Evolutionary conservation across 176 grass and related monocot genomes (phyloP).

Genomic region (Miscanthus lutarioriparius): DNA sequence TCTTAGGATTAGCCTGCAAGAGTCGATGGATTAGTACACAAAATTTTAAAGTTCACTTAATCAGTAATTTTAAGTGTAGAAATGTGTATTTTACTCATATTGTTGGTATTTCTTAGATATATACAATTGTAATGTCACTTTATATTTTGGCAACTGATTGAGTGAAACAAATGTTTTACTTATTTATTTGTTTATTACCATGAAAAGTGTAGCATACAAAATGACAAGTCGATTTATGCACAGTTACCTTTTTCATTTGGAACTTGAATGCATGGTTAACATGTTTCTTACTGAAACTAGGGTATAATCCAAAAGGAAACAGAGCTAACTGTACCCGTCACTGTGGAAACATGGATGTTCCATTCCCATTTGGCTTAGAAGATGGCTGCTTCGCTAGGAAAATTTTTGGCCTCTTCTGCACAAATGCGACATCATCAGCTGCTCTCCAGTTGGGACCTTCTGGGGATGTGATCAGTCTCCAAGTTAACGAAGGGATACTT

Average conservation of each 20-base stretch:
- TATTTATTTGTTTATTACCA: neutral
- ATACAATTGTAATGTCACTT: too few species aligned
- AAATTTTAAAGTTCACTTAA: too few species aligned
- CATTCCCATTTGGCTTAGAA: constrained; percentile 6
- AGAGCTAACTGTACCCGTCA: neutral
- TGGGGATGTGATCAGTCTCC: too few species aligned
- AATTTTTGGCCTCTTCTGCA: neutral
- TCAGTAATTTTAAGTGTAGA: too few species aligned
- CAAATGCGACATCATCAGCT: neutral
- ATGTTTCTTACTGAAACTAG: neutral
- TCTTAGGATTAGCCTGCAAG: too few species aligned
- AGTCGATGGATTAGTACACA: too few species aligned
- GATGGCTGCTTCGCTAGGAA: neutral
- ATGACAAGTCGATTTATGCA: neutral
- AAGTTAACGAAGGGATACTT: neutral
- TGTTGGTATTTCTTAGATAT: too few species aligned
- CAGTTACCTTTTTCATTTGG: neutral
- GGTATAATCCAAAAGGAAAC: neutral
- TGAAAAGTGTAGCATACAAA: neutral
- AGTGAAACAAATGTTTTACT: neutral
- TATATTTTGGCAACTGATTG: too few species aligned
- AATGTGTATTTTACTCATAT: too few species aligned
- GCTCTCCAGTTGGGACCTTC: too few species aligned
- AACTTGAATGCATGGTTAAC: neutral
- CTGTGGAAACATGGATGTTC: neutral